Evolutionary conservation across 2,329 filamentous ascomycete genomes (phyloP).

Genomic region (Fusarium chuoi): DNA sequence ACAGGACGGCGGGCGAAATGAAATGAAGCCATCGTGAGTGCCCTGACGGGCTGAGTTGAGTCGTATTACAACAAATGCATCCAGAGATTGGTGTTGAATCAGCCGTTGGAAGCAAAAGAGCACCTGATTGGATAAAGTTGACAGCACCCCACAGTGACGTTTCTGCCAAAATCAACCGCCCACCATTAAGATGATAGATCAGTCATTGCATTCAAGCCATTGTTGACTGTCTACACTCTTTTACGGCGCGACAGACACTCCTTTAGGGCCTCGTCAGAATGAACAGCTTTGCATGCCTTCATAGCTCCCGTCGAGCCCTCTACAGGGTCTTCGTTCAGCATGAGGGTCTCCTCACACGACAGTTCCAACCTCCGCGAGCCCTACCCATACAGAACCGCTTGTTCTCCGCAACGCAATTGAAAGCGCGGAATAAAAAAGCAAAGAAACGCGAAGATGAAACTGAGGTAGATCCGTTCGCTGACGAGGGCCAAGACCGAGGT

Average conservation of each 20-base stretch:
- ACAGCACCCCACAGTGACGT: conserved; percentile 35
- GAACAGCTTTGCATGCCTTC: conserved; percentile 52
- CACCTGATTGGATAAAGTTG: conserved; percentile 30
- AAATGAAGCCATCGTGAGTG: conserved; percentile 37
- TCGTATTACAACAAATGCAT: conserved; percentile 9
- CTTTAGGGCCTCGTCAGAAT: conserved; percentile 45
- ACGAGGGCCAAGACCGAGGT: conserved; percentile 32
- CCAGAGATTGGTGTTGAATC: conserved; percentile 14
- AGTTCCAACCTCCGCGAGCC: conserved; percentile 25
- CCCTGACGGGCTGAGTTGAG: conserved; percentile 5
- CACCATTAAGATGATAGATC: conserved; percentile 3
- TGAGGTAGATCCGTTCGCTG: background rate
- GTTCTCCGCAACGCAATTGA: conserved; percentile 29
- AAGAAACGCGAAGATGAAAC: background rate
- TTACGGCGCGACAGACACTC: background rate
- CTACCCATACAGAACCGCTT: conserved; percentile 27
- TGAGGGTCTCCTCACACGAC: conserved; percentile 39
- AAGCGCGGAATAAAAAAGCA: background rate
- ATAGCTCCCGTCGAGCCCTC: conserved; percentile 58
- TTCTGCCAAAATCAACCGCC: conserved; percentile 42
- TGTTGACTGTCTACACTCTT: conserved; percentile 15
- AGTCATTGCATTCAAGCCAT: conserved; percentile 26
- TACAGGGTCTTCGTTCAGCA: conserved; percentile 57
- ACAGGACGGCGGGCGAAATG: conserved; percentile 55
- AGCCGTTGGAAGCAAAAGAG: background rate